Conservation (phyloP, 306 rosid genomes). For the Malus fusca region DNA sequence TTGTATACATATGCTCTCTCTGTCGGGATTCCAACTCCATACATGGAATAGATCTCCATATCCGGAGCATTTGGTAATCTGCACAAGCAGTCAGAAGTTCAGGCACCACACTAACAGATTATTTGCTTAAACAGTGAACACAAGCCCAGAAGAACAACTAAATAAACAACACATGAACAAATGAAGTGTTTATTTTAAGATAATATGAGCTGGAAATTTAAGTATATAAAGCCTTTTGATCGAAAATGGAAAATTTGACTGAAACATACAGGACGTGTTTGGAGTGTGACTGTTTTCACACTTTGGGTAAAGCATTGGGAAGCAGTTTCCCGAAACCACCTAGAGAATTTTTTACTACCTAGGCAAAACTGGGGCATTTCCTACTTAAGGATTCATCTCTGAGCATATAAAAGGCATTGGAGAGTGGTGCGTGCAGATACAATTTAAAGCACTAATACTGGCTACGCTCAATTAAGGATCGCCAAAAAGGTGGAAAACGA, state of each 20-base stretch:
- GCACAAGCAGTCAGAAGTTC: conserved; percentile 32
- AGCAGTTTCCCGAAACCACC: neutral
- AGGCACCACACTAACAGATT: neutral
- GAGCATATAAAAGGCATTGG: neutral
- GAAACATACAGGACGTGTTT: neutral
- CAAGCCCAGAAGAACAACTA: neutral
- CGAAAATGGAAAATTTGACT: neutral
- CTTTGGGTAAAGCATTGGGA: neutral
- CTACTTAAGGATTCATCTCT: neutral
- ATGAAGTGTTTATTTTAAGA: neutral
- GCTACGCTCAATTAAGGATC: neutral
- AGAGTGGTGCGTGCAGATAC: neutral
- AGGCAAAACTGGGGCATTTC: neutral
- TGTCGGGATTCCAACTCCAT: conserved; percentile 82
- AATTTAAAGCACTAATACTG: neutral
- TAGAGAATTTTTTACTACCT: neutral
- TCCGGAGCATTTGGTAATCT: conserved; percentile 82
- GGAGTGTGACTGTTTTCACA: neutral
- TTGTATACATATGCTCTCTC: conserved; percentile 82
- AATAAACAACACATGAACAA: neutral
- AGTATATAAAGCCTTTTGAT: neutral
- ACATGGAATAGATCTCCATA: conserved; percentile 79
- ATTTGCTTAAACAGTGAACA: conserved; percentile 3
- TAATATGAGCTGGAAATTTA: neutral
- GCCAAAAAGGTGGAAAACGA: neutral